A percentile compares a stretch with the other conserved stretches of the same genome.
phyloP scores from a whole-genome alignment of 225 moss, liverwort and hornwort genomes.

The Sphagnum contortum region DNA sequence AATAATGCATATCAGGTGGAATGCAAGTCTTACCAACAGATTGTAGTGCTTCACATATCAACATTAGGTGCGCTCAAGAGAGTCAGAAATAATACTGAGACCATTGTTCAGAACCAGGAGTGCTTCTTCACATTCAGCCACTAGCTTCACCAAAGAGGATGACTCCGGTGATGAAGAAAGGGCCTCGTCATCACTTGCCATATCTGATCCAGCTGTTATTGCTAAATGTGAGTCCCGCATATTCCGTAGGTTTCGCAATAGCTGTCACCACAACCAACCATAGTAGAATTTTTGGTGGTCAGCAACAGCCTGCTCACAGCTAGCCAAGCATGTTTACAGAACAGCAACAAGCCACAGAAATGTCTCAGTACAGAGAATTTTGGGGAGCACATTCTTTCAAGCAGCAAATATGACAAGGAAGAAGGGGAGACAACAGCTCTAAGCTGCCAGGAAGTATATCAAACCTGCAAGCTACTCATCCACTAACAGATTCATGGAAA shows the following conservation, averaged over 20 bases:
- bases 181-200: constrained; percentile 29
- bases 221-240: constrained; percentile 84
- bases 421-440: too few species aligned
- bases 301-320: background rate
- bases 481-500: too few species aligned
- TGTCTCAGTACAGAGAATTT: too few species aligned
- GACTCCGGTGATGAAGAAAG: constrained; percentile 32
- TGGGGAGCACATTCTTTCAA: too few species aligned
- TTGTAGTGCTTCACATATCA: too few species aligned
- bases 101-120: constrained; percentile 76
- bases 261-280: constrained; percentile 18
- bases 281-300: background rate
- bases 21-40: too few species aligned
- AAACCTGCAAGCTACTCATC: too few species aligned
- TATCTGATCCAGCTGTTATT: constrained; percentile 63
- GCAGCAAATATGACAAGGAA: too few species aligned
- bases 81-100: constrained; percentile 69
- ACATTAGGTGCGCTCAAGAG: constrained; percentile 33
- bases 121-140: constrained; percentile 86
- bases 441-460: too few species aligned
- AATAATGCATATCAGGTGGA: too few species aligned
- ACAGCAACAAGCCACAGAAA: too few species aligned
- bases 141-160: constrained; percentile 64
- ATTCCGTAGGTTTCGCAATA: constrained; percentile 73
- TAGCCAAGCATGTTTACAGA: too few species aligned